A percentile compares a stretch with the other conserved stretches of the same genome.
These are phyloP conservation scores for Hemileia vastatrix DNA, from an alignment of 1,284 basidiomycete species.

Conservation along the genomic window DNA sequence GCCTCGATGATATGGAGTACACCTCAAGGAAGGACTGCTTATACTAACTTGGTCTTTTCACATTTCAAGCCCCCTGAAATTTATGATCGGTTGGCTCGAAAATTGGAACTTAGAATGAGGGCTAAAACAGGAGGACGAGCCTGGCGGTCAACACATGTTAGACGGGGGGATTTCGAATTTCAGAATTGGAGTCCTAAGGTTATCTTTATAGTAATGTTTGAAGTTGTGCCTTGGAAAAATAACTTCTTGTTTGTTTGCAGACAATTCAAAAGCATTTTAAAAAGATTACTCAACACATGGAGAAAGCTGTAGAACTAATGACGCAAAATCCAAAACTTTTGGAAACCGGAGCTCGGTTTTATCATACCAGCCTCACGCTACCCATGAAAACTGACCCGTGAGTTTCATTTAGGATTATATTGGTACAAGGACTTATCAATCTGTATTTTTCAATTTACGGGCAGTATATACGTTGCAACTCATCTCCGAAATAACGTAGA, in stretches of 20 bases:
- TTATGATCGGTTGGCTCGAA: conserved; percentile 13
- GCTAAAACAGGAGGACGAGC: conserved; percentile 15
- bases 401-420: no score
- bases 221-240: no score
- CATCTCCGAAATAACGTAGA: conserved; percentile 5
- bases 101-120: conserved; percentile 18
- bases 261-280: no score
- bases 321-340: conserved; percentile 3
- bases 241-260: no score
- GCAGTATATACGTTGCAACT: conserved; percentile 16
- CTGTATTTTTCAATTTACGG: not conserved
- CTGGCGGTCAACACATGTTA: conserved; percentile 15
- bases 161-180: conserved; percentile 13
- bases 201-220: no score
- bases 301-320: conserved; percentile 2
- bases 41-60: not conserved
- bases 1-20: conserved; percentile 16
- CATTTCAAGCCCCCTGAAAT: conserved; percentile 8
- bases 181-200: conserved; percentile 17
- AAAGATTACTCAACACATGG: not conserved
- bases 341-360: not conserved
- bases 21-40: conserved; percentile 7
- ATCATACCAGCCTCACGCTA: conserved; percentile 10
- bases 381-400: conserved; percentile 13
- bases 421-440: not conserved